Conservation (phyloP, 148 eudicot species). For the Rhododendron molle region DNA sequence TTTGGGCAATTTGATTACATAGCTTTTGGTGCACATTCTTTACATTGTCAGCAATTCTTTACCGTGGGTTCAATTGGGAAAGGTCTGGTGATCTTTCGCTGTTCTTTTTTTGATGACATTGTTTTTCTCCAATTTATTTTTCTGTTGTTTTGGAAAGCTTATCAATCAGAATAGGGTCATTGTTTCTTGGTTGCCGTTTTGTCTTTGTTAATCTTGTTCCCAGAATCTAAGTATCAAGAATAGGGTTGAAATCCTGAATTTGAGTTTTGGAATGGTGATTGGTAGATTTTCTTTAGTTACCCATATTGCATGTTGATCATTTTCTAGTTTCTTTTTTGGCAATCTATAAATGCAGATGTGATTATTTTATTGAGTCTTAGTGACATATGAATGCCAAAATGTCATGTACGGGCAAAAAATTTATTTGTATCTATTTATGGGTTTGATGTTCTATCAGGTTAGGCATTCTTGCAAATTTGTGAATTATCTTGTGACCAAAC, state of each 20-base stretch:
- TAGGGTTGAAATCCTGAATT: not conserved
- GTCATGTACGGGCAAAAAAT: too few species aligned
- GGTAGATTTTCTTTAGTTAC: not conserved
- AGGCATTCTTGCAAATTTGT: not conserved
- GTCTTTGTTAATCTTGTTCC: not conserved
- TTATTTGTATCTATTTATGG: not conserved
- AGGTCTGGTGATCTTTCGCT: not conserved
- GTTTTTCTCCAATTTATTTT: not conserved
- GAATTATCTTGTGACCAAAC: not conserved
- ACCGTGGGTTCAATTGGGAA: not conserved
- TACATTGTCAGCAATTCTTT: too few species aligned
- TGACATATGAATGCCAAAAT: not conserved
- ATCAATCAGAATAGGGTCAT: not conserved
- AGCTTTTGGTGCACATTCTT: not conserved
- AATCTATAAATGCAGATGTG: not conserved
- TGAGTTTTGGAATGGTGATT: not conserved
- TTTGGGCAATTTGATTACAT: not conserved
- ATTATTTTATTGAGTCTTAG: not conserved
- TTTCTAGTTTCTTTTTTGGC: not conserved
- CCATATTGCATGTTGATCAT: not conserved
- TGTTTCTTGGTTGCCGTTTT: not conserved
- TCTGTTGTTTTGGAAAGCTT: not conserved
- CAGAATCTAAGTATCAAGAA: not conserved
- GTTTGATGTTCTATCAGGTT: not conserved
- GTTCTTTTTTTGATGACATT: not conserved